Percentiles rank a stretch among this genome's conserved stretches.
These are phyloP conservation scores for Cyberlindnera bimundalis DNA, from an alignment of 805 yeast species.

Conservation along the genomic window DNA sequence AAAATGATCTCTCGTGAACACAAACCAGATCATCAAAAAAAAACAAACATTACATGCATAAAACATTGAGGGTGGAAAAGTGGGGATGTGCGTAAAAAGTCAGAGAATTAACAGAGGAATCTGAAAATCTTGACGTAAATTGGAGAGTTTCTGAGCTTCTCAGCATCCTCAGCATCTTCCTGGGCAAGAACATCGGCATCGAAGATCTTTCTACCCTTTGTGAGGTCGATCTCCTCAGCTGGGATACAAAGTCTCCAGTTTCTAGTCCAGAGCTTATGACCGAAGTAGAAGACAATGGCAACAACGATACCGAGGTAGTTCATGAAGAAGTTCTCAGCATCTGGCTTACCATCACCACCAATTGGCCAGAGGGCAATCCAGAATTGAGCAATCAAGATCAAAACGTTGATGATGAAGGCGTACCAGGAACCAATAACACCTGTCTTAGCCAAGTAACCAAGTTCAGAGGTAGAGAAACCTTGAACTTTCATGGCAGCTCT, in stretches of 20 bases:
- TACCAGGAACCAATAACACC: conserved; percentile 53
- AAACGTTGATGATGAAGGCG: conserved; percentile 45
- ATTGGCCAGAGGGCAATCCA: conserved; percentile 66
- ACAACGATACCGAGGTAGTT: conserved; percentile 48
- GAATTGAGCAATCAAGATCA: conserved; percentile 56
- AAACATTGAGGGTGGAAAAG: neutral
- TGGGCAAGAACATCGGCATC: conserved; percentile 39
- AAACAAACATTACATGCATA: conserved; percentile 2
- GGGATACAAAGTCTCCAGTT: conserved; percentile 33
- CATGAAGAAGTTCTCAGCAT: conserved; percentile 46
- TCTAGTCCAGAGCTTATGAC: conserved; percentile 47
- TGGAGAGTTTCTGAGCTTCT: conserved; percentile 22
- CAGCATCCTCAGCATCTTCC: conserved; percentile 36
- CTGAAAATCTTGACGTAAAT: conserved; percentile 19
- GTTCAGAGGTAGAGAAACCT: conserved; percentile 46
- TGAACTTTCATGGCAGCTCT: conserved; percentile 55
- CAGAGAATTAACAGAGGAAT: conserved; percentile 28
- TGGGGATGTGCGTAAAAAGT: neutral
- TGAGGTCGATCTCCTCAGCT: conserved; percentile 41
- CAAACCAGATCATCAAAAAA: conserved; percentile 1
- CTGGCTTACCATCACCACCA: conserved; percentile 37
- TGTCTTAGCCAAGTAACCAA: conserved; percentile 49
- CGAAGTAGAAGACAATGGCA: conserved; percentile 42
- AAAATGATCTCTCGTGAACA: neutral
- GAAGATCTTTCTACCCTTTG: conserved; percentile 43